Conservation (phyloP, 495 filamentous ascomycete species). For the Rhizodiscina lignyota region DNA sequence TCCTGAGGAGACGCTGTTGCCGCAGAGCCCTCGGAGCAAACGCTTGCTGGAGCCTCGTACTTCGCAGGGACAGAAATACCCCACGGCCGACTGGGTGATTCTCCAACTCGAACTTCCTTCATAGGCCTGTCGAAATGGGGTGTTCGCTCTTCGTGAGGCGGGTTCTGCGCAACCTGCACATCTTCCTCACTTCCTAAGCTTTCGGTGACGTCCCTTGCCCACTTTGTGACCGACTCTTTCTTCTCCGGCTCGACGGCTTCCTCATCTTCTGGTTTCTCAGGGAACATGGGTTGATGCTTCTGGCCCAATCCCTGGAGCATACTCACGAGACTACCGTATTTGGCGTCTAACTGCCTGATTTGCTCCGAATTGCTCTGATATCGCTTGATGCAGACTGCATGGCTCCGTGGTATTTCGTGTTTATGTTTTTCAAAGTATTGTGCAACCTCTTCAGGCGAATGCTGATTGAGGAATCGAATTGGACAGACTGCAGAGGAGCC, state of each 20-base stretch:
- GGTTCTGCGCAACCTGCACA: not conserved
- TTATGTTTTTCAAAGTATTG: conserved; percentile 83
- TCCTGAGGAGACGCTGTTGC: conserved; percentile 10
- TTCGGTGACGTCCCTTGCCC: conserved; percentile 53
- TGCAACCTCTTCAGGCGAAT: conserved; percentile 80
- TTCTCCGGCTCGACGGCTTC: conserved; percentile 29
- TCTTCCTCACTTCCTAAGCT: conserved; percentile 15
- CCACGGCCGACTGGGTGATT: conserved; percentile 83
- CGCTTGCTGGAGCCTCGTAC: conserved; percentile 23
- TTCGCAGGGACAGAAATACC: conserved; percentile 60
- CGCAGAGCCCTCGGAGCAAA: conserved; percentile 14
- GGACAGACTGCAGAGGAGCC: conserved; percentile 39
- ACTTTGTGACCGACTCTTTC: conserved; percentile 54
- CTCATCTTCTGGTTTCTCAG: conserved; percentile 33
- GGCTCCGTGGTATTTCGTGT: conserved; percentile 77
- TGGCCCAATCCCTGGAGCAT: conserved; percentile 78
- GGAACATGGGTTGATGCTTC: conserved; percentile 70
- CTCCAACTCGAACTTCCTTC: conserved; percentile 70
- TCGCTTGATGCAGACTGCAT: conserved; percentile 74
- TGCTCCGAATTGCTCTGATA: conserved; percentile 71
- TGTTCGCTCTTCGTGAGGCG: conserved; percentile 29
- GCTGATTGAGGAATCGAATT: conserved; percentile 75
- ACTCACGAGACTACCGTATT: conserved; percentile 74
- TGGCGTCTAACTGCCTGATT: conserved; percentile 71
- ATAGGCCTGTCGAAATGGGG: conserved; percentile 63